Conservation (phyloP, 495 filamentous ascomycete genomes). For the Tuber umbilicatum region DNA sequence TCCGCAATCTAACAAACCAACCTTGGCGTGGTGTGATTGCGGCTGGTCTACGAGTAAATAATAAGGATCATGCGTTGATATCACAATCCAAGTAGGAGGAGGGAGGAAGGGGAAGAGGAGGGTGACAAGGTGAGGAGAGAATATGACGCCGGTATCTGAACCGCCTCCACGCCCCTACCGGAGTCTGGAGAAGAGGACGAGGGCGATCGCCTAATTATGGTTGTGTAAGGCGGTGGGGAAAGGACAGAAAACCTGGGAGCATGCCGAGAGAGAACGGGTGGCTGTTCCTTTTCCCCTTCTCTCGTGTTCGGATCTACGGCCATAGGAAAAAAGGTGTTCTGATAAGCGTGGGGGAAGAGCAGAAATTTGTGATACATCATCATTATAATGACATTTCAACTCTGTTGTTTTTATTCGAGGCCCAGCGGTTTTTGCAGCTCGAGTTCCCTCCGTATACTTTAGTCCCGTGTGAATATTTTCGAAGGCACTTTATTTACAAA, state of each 20-base stretch:
- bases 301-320: not conserved
- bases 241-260: not conserved
- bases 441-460: not conserved
- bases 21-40: not conserved
- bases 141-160: not conserved
- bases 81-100: not conserved
- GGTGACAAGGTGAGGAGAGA: not conserved
- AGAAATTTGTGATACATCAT: not conserved
- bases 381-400: not conserved
- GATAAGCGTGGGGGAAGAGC: not conserved
- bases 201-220: not conserved
- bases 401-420: not conserved
- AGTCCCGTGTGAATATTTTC: not conserved
- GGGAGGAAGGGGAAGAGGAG: not conserved
- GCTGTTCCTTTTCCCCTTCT: not conserved
- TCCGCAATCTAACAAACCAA: not conserved
- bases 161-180: not conserved
- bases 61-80: not conserved
- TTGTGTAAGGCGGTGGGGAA: not conserved
- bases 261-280: not conserved
- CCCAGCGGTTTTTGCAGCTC: not conserved
- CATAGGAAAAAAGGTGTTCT: not conserved
- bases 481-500: not conserved
- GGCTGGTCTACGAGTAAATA: not conserved
- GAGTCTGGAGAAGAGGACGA: not conserved